Percentiles rank a stretch among this genome's conserved stretches.
phyloP scores from a whole-genome alignment of 306 rosid species.

The Dalbergia cochinchinensis region DNA sequence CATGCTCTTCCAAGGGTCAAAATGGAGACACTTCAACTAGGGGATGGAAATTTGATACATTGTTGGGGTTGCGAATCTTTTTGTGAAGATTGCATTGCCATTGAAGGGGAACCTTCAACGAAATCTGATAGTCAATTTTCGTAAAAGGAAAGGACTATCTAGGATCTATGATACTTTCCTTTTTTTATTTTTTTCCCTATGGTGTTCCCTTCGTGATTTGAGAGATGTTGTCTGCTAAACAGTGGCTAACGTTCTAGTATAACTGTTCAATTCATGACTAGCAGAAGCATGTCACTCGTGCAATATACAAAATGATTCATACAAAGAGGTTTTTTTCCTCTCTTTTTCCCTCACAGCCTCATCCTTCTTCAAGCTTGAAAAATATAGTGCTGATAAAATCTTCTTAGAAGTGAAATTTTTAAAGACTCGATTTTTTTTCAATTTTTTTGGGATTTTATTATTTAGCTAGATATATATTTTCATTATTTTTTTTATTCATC shows the following conservation, averaged over 20 bases:
- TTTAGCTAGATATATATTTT: too few species aligned
- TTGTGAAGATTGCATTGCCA: constrained; percentile 17
- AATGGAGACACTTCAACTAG: neutral
- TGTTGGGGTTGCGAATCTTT: constrained; percentile 35
- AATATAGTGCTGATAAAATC: too few species aligned
- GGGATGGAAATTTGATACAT: neutral
- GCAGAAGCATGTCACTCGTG: neutral
- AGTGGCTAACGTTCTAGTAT: neutral
- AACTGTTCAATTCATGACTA: neutral
- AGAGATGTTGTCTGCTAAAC: constrained; percentile 25
- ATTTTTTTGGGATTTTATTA: too few species aligned
- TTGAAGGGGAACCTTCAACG: constrained; percentile 32
- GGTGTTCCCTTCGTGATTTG: constrained; percentile 29
- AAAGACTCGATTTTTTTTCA: too few species aligned
- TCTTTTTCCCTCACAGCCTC: neutral
- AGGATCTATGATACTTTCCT: constrained; percentile 26
- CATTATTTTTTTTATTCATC: too few species aligned
- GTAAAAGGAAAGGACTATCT: neutral
- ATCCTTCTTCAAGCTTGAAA: neutral
- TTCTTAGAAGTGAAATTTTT: too few species aligned
- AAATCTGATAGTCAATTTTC: constrained; percentile 14
- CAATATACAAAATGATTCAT: neutral
- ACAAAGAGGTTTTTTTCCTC: too few species aligned
- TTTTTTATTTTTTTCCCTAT: neutral
- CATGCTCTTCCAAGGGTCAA: constrained; percentile 16